Evolutionary conservation across 805 yeast genomes (phyloP), one percentile per base, ranked within the genome.

Genomic region (Wickerhamomyces rabaulensis): DNA sequence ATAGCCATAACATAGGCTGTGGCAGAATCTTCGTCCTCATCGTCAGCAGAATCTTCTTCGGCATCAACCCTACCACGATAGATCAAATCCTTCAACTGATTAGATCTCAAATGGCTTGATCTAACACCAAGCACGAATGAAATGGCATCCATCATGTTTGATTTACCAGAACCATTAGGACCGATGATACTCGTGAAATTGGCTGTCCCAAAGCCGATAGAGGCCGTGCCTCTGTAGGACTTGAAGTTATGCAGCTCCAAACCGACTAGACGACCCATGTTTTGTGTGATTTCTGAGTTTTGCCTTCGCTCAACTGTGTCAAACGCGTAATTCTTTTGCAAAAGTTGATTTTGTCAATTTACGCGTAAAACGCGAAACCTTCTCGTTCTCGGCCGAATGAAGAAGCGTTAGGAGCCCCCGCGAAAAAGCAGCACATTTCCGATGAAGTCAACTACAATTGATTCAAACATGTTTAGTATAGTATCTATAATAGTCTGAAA

Each of bases 131-230:
- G 73, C 9, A 92, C 98, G 64, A 94, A 94, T 19, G 97, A 84
- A 40, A 94, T 85, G 31, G 99, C 97, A 63, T 94, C 99, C 86
- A 94, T 91, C 81, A 94, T 86, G 61, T 94, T 94, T 38, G 96
- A 87, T 68, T 94, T 94, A 8, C 99, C 99, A 1, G 97, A 86
- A 29, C 99, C 99, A 73, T 94, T 94, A n/a, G 98, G 98, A 1
- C 99, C 99, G 48, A 94, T 87, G 51, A 94, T 87, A 40, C 95
- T 84, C 1, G 96, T 88, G 69, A 94, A 94, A 50, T 76, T 73
- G 0, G 91, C 78, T 12, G 82, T 74, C 0, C 97, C 97, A 65
- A 94, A 86, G 3, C 94, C 95, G 20, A 92, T 78, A 6, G 74
- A 73, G 16, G 88, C 75, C 0, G 77, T 74, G 0, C 96, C 97